Conservation (phyloP, 345 rosid species). For the Boechera retrofracta region DNA sequence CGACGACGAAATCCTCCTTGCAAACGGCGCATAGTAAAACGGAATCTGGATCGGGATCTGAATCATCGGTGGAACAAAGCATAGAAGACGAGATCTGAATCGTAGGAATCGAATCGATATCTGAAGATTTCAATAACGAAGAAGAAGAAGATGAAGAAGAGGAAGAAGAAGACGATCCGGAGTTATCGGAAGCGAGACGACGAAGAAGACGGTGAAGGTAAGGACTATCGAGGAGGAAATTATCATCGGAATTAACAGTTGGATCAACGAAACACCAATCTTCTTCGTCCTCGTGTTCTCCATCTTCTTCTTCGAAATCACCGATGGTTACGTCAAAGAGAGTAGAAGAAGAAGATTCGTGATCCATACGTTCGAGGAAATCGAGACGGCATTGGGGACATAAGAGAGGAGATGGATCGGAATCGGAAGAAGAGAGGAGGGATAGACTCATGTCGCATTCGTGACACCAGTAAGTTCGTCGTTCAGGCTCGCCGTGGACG, state of each 20-base stretch:
- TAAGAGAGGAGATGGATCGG: constrained; percentile 26
- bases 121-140: constrained; percentile 36
- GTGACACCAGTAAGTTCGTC: constrained; percentile 65
- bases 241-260: constrained; percentile 44
- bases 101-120: constrained; percentile 48
- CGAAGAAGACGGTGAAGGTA: constrained; percentile 54
- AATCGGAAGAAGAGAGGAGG: constrained; percentile 44
- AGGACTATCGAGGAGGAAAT: constrained; percentile 57
- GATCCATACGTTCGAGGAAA: constrained; percentile 45
- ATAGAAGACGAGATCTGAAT: constrained; percentile 53
- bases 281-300: constrained; percentile 24
- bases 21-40: constrained; percentile 57
- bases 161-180: constrained; percentile 28
- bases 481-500: constrained; percentile 38
- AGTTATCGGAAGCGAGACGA: constrained; percentile 42
- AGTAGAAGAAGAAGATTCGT: constrained; percentile 46
- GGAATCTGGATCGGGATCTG: constrained; percentile 51
- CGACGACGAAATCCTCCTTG: constrained; percentile 52
- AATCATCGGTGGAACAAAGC: constrained; percentile 33
- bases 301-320: constrained; percentile 47
- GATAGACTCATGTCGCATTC: constrained; percentile 65
- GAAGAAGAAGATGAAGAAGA: constrained; percentile 16
- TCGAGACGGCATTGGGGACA: constrained; percentile 61
- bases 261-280: constrained; percentile 51
- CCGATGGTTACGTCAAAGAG: constrained; percentile 41